Evolutionary conservation across 768 basidiomycete genomes (phyloP), one percentile per base, ranked within the genome.

Genomic region (Rhodotorula toruloides): DNA sequence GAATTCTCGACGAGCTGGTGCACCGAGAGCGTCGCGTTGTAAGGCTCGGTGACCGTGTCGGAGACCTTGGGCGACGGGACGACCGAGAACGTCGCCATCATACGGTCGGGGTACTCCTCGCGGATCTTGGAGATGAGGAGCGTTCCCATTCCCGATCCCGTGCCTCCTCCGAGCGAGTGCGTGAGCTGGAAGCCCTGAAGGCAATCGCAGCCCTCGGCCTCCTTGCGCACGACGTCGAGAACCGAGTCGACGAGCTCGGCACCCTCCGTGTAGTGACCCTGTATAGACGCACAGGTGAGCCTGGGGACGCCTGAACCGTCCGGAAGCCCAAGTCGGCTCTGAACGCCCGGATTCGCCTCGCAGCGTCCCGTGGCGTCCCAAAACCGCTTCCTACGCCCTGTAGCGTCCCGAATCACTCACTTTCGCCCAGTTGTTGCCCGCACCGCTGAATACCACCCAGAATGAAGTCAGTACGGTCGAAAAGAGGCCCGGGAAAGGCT

Each of bases 371-470:
- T n/a, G n/a, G n/a, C n/a, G n/a, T n/a, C n/a, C n/a, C n/a, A n/a
- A n/a, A n/a, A n/a, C n/a, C n/a, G n/a, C n/a, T n/a, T n/a, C n/a
- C n/a, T n/a, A n/a, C n/a, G n/a, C n/a, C n/a, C n/a, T n/a, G n/a
- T n/a, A n/a, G n/a, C n/a, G n/a, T n/a, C n/a, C n/a, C n/a, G n/a
- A n/a, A n/a, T n/a, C n/a, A n/a, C n/a, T n/a, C n/a, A n/a, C n/a
- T n/a, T 98, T 99, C 31, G 96, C 94, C 96, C 96, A 98, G 82
- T 98, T 98, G 86, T 99, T 97, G 77, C 94, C 93, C 74, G 92
- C 94, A 81, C 92, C 92, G n/a, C n/a, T n/a, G n/a, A n/a, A n/a
- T n/a, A n/a, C n/a, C n/a, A n/a, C n/a, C n/a, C n/a, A n/a, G n/a
- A n/a, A n/a, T n/a, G n/a, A n/a, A n/a, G n/a, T n/a, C n/a, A n/a